Conservation (phyloP, 495 filamentous ascomycete species). For the Penicillium desertorum region DNA sequence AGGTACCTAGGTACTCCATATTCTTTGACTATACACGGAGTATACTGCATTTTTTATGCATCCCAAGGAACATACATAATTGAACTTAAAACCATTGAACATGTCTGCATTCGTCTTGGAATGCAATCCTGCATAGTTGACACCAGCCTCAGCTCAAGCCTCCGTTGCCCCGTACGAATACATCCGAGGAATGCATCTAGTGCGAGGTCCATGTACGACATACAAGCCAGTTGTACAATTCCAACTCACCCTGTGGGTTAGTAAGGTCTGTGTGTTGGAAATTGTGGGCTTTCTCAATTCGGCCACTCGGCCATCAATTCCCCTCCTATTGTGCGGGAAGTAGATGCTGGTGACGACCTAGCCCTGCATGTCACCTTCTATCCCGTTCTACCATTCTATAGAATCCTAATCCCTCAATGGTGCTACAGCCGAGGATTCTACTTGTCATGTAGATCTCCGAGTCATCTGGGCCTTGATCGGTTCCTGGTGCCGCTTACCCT, state of each 20-base stretch:
- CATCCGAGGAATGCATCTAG: constrained; percentile 9
- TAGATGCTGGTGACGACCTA: constrained; percentile 1
- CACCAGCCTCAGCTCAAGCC: not conserved
- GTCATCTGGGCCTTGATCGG: constrained; percentile 1
- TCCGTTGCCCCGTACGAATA: constrained; percentile 6
- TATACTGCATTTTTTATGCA: not conserved
- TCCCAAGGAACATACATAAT: not conserved
- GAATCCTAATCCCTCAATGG: not conserved
- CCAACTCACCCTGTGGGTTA: not conserved
- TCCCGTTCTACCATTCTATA: not conserved
- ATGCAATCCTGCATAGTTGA: constrained; percentile 7
- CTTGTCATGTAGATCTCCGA: not conserved
- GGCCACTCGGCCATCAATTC: not conserved
- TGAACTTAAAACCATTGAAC: no score
- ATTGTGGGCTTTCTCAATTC: not conserved
- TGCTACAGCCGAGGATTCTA: not conserved
- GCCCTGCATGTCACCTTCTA: constrained; percentile 7
- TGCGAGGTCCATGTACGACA: constrained; percentile 12
- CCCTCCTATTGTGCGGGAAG: not conserved
- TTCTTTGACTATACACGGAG: no score
- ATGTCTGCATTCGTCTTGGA: not conserved
- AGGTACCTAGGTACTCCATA: no score
- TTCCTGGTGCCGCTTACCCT: not conserved
- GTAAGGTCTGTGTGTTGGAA: not conserved
- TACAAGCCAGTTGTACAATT: not conserved